A percentile compares a stretch with the other conserved stretches of the same genome.
Conservation (phyloP, 2,329 filamentous ascomycete species). For the Phoma sp. region DNA sequence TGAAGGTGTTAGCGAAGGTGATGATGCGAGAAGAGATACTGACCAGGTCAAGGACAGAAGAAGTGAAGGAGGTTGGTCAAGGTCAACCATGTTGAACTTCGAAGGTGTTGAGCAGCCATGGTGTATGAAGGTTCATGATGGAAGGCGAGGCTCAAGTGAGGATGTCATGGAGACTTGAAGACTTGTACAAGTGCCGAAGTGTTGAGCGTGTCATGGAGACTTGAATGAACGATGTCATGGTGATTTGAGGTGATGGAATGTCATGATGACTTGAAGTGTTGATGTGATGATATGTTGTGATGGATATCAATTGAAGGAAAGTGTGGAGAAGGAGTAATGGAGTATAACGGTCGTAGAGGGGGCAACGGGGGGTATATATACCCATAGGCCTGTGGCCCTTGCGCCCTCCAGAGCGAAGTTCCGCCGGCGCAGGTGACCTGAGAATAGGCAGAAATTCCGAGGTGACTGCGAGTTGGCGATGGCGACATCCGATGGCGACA, state of each 20-base stretch:
- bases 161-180: no score
- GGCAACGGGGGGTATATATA: neutral
- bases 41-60: slow-evolving; percentile 1
- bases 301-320: neutral
- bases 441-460: neutral
- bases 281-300: no score
- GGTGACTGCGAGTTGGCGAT: neutral
- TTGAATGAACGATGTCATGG: neutral
- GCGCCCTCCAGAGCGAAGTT: neutral
- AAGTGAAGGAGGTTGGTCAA: neutral
- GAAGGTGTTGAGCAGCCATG: slow-evolving; percentile 5
- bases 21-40: neutral
- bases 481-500: no score
- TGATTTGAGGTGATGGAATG: no score
- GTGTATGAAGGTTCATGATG: neutral
- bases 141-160: neutral
- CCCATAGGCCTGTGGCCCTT: neutral
- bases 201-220: neutral
- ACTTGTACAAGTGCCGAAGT: neutral
- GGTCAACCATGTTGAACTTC: neutral
- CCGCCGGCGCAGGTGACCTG: no score
- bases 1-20: neutral
- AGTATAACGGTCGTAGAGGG: neutral
- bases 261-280: no score
- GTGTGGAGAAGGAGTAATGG: neutral